phyloP scores from a whole-genome alignment of 495 filamentous ascomycete genomes.

The Penicillium dipodomyicola region DNA sequence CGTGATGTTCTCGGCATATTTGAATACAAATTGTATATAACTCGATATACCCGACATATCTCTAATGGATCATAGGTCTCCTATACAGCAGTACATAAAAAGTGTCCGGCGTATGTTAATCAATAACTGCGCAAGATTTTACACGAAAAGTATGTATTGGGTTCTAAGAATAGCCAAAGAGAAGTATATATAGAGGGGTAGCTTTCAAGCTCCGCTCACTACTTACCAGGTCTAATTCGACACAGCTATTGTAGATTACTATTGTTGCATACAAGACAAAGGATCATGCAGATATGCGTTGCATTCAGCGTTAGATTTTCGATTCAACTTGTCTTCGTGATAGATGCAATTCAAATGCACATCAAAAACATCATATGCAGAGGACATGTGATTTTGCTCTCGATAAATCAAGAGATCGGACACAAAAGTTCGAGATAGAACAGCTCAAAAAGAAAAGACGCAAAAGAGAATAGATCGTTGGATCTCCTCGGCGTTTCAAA shows the following conservation, averaged over 20 bases:
- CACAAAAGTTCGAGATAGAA: conserved; percentile 11
- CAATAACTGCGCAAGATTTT: too few species aligned
- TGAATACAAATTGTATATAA: not conserved
- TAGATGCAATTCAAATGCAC: conserved; percentile 20
- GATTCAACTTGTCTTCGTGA: conserved; percentile 27
- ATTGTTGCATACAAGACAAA: not conserved
- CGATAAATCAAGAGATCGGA: not conserved
- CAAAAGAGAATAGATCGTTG: conserved; percentile 4
- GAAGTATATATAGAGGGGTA: not conserved
- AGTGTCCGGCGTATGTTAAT: not conserved
- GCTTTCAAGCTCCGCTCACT: not conserved
- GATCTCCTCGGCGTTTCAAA: conserved; percentile 7
- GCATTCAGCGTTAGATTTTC: conserved; percentile 10
- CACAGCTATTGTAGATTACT: not conserved
- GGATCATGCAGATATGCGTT: not conserved
- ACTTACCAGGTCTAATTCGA: not conserved
- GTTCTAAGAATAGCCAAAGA: not conserved
- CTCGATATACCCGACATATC: not conserved
- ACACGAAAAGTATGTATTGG: too few species aligned
- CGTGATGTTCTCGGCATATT: not conserved
- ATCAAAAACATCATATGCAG: conserved; percentile 20
- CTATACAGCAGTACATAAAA: not conserved
- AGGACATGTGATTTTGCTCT: conserved; percentile 15
- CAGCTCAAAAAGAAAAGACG: conserved; percentile 5
- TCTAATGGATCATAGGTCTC: not conserved